Evolutionary conservation across 2,329 filamentous ascomycete genomes (phyloP).

Genomic region (Calonectria pauciramosa): DNA sequence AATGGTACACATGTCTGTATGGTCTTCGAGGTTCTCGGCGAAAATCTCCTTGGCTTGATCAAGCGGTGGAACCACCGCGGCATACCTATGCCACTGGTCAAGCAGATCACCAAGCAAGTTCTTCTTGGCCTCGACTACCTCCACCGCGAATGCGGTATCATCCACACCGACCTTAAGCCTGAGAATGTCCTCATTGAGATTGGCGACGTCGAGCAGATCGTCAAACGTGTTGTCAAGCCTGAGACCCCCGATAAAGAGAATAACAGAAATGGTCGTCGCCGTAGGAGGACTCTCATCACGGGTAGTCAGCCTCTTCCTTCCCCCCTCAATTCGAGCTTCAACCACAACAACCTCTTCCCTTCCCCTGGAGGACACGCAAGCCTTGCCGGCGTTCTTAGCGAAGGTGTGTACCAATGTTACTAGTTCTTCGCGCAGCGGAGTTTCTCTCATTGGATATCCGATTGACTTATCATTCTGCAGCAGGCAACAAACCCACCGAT

Average conservation of each 20-base stretch:
- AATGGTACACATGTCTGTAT: slow-evolving; percentile 98
- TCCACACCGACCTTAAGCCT: slow-evolving; percentile 97
- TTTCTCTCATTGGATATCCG: not conserved
- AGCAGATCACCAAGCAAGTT: slow-evolving; percentile 99
- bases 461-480: slow-evolving; percentile 29
- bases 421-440: not conserved
- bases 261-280: slow-evolving; percentile 89
- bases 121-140: slow-evolving; percentile 95
- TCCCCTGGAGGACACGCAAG: slow-evolving; percentile 77
- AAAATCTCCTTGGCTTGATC: slow-evolving; percentile 94
- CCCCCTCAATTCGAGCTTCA: slow-evolving; percentile 93
- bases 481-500: slow-evolving; percentile 55
- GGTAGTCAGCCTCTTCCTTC: slow-evolving; percentile 97
- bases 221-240: slow-evolving; percentile 94
- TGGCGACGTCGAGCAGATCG: slow-evolving; percentile 98
- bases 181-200: slow-evolving; percentile 99
- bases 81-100: slow-evolving; percentile 95
- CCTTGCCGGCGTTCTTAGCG: slow-evolving; percentile 86
- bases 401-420: slow-evolving; percentile 69
- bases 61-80: slow-evolving; percentile 99
- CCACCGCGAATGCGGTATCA: slow-evolving; percentile 98
- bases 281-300: slow-evolving; percentile 93
- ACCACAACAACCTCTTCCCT: slow-evolving; percentile 79
- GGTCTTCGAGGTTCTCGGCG: slow-evolving; percentile 98
- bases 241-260: slow-evolving; percentile 83